Percentiles rank a stretch among this genome's conserved stretches.
Evolutionary conservation across 768 basidiomycete genomes (phyloP).

Genomic region (Arthromyces matolae): DNA sequence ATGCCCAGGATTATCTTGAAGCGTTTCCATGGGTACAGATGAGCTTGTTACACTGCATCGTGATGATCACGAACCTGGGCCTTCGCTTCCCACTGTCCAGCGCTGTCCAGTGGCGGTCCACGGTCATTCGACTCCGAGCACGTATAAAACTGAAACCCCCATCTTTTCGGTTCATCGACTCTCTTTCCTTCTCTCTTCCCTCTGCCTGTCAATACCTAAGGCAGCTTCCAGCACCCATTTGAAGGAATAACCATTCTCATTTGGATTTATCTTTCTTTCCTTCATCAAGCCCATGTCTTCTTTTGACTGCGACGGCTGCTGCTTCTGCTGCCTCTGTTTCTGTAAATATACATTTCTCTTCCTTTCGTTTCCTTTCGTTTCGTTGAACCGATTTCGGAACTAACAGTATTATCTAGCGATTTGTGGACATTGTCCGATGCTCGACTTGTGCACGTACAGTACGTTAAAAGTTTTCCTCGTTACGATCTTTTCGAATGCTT

Average conservation of each 20-base stretch:
- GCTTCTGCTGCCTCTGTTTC: conserved; percentile 12
- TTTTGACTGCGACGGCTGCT: conserved; percentile 1
- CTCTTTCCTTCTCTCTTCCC: background rate
- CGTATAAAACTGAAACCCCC: background rate
- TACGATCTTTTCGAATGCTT: background rate
- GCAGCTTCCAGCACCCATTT: too few relatives aligned
- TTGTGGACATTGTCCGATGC: conserved; percentile 7
- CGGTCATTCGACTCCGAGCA: too few relatives aligned
- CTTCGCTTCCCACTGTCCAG: too few relatives aligned
- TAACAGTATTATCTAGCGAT: conserved; percentile 3
- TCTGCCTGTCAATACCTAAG: too few relatives aligned
- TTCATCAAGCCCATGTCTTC: conserved; percentile 8
- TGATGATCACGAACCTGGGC: too few relatives aligned
- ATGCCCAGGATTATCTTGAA: too few relatives aligned
- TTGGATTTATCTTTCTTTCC: background rate
- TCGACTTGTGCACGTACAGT: conserved; percentile 12
- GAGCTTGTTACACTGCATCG: too few relatives aligned
- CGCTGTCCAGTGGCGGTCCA: too few relatives aligned
- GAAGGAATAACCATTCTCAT: background rate
- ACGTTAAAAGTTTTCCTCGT: too few relatives aligned
- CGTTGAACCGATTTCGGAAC: background rate
- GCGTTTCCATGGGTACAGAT: too few relatives aligned
- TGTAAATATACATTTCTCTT: conserved; percentile 2
- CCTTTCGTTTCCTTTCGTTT: background rate
- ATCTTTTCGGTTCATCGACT: background rate